Evolutionary conservation across 2,329 filamentous ascomycete genomes (phyloP).

Genomic region (Cytospora piceicola): DNA sequence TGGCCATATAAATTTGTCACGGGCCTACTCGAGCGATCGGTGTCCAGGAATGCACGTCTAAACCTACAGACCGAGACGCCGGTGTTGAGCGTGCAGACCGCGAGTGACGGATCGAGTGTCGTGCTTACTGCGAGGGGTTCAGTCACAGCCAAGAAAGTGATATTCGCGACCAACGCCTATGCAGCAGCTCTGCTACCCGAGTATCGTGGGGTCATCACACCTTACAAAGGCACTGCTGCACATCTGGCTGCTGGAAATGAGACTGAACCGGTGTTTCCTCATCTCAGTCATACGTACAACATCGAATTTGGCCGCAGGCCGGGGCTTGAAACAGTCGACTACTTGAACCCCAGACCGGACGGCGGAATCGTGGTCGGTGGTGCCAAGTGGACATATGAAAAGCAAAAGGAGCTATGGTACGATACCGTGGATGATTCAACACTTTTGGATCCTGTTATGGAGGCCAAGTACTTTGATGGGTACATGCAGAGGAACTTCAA

Average conservation of each 20-base stretch:
- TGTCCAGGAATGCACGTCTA: constrained; percentile 2
- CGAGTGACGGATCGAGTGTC: constrained; percentile 2
- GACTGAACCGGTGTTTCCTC: constrained; percentile 21
- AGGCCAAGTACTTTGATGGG: constrained; percentile 35
- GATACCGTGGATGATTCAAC: constrained; percentile 33
- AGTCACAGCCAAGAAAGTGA: constrained; percentile 15
- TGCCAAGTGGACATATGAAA: constrained; percentile 24
- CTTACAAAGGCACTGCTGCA: constrained; percentile 27
- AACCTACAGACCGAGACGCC: constrained; percentile 30
- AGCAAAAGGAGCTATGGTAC: constrained; percentile 27
- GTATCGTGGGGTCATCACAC: constrained; percentile 26
- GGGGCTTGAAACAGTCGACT: constrained; percentile 24
- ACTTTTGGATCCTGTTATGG: constrained; percentile 31
- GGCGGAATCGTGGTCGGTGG: constrained; percentile 30
- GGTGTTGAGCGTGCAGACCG: constrained; percentile 17
- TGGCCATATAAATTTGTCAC: constrained; percentile 31
- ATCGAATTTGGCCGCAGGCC: constrained; percentile 22
- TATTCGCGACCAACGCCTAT: constrained; percentile 29
- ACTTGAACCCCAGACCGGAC: constrained; percentile 29
- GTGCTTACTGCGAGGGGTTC: constrained; percentile 18
- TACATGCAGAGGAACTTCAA: constrained; percentile 37
- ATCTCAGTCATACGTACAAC: constrained; percentile 30
- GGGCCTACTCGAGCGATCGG: constrained; percentile 20
- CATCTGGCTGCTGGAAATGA: constrained; percentile 18
- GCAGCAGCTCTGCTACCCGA: constrained; percentile 20